phyloP scores from a whole-genome alignment of 805 yeast species.

The Starmerella bombi region DNA sequence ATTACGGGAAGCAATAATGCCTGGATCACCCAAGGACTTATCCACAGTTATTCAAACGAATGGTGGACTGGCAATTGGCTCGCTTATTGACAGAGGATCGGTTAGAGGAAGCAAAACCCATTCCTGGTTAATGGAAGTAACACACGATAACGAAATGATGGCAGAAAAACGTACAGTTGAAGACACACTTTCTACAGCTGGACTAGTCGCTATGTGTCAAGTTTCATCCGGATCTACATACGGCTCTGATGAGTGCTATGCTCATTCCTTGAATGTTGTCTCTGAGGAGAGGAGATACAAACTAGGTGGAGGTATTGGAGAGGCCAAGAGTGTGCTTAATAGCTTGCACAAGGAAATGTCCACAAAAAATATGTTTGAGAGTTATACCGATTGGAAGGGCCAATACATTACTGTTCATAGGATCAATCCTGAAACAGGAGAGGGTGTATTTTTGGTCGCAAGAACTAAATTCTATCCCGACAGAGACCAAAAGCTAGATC shows the following conservation, averaged over 20 bases:
- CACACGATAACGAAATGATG: slow-evolving; percentile 90
- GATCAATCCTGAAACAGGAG: slow-evolving; percentile 67
- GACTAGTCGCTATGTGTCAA: slow-evolving; percentile 80
- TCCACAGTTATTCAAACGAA: slow-evolving; percentile 78
- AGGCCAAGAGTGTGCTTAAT: slow-evolving; percentile 40
- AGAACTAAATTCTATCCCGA: slow-evolving; percentile 53
- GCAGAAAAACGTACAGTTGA: slow-evolving; percentile 81
- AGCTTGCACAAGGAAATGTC: slow-evolving; percentile 30
- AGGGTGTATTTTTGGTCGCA: slow-evolving; percentile 80
- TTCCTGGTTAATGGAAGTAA: slow-evolving; percentile 93
- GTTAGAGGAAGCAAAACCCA: slow-evolving; percentile 60
- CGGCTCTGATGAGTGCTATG: slow-evolving; percentile 90
- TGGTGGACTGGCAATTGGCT: slow-evolving; percentile 93
- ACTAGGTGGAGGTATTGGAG: slow-evolving; percentile 52
- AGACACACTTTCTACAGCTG: slow-evolving; percentile 91
- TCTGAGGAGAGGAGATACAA: slow-evolving; percentile 53
- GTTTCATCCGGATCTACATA: slow-evolving; percentile 89
- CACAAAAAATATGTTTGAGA: slow-evolving; percentile 56
- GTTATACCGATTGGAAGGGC: slow-evolving; percentile 88
- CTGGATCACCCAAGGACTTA: slow-evolving; percentile 75
- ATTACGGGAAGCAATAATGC: slow-evolving; percentile 95
- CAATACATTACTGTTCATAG: slow-evolving; percentile 86
- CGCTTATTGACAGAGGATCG: slow-evolving; percentile 36
- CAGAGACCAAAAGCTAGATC: slow-evolving; percentile 25
- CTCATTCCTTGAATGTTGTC: slow-evolving; percentile 67